Conservation (phyloP, 2,329 filamentous ascomycete genomes). For the Aspergillus ochraceoroseus region DNA sequence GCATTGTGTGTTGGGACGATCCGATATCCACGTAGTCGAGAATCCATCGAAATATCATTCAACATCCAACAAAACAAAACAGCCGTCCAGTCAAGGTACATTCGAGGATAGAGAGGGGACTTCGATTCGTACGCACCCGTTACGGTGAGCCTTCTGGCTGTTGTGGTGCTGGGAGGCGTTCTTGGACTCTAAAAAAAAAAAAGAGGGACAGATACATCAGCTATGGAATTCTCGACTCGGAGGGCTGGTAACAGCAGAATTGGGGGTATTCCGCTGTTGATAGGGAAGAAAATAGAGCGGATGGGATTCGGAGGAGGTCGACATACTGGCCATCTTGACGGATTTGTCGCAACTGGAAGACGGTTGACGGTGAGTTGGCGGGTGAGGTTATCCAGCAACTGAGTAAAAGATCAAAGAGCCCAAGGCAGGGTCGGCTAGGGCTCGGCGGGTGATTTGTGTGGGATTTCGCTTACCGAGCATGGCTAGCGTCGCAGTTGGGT, state of each 20-base stretch:
- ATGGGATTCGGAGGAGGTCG: conserved; percentile 7
- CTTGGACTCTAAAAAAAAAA: conserved; percentile 75
- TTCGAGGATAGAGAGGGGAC: conserved; percentile 2
- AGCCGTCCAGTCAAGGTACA: conserved; percentile 1
- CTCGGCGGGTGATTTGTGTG: conserved; percentile 35
- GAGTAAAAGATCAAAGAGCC: conserved; percentile 27
- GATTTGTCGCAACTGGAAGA: conserved; percentile 37
- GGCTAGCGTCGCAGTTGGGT: conserved; percentile 12
- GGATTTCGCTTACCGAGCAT: conserved; percentile 40
- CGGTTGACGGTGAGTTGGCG: conserved; percentile 37
- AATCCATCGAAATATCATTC: conserved; percentile 4
- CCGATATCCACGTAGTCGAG: neutral
- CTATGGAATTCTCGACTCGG: conserved; percentile 16
- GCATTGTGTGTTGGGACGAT: neutral
- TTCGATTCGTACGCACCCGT: conserved; percentile 67
- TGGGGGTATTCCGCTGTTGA: neutral
- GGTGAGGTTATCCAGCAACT: conserved; percentile 36
- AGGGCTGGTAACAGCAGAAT: neutral
- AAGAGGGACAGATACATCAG: conserved; percentile 33
- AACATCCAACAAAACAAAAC: conserved; percentile 13
- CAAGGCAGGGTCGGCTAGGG: conserved; percentile 33
- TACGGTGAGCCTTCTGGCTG: conserved; percentile 97
- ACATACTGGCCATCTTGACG: conserved; percentile 48
- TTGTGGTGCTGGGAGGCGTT: conserved; percentile 99
- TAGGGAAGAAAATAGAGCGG: neutral